A percentile compares a stretch with the other conserved stretches of the same genome.
Conservation (phyloP, 805 yeast species). For the Wickerhamiella domercqiae region DNA sequence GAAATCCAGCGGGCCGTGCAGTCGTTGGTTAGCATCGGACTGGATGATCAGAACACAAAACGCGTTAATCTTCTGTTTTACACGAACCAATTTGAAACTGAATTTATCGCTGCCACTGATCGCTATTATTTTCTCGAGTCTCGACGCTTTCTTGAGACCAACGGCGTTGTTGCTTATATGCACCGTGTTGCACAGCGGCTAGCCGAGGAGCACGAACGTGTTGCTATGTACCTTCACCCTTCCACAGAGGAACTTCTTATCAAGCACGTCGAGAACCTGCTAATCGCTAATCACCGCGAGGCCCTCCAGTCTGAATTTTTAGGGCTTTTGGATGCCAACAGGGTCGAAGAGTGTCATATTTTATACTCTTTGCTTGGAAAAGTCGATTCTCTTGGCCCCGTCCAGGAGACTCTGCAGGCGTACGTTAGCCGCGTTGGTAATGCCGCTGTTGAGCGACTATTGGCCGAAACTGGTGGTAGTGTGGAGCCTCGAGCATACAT, state of each 20-base stretch:
- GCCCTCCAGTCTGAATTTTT: constrained; percentile 65
- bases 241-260: constrained; percentile 67
- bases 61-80: constrained; percentile 73
- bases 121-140: constrained; percentile 56
- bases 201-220: constrained; percentile 65
- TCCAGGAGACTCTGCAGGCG: constrained; percentile 55
- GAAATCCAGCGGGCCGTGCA: constrained; percentile 60
- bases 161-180: constrained; percentile 84
- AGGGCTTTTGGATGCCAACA: constrained; percentile 55
- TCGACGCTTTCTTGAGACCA: constrained; percentile 43
- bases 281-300: constrained; percentile 65
- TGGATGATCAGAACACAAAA: constrained; percentile 79
- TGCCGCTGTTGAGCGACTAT: constrained; percentile 43
- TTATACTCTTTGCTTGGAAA: constrained; percentile 63
- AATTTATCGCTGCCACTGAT: constrained; percentile 46
- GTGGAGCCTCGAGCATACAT: constrained; percentile 70
- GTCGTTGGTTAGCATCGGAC: constrained; percentile 78
- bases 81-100: constrained; percentile 60
- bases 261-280: constrained; percentile 56
- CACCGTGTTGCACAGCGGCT: constrained; percentile 70
- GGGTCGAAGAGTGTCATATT: constrained; percentile 56
- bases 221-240: constrained; percentile 68
- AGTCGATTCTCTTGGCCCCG: constrained; percentile 62
- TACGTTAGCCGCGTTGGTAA: constrained; percentile 56
- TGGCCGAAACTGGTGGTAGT: constrained; percentile 21